phyloP scores from a whole-genome alignment of 192 early-diverging fungal species.

The Powellomyces hirtus region DNA sequence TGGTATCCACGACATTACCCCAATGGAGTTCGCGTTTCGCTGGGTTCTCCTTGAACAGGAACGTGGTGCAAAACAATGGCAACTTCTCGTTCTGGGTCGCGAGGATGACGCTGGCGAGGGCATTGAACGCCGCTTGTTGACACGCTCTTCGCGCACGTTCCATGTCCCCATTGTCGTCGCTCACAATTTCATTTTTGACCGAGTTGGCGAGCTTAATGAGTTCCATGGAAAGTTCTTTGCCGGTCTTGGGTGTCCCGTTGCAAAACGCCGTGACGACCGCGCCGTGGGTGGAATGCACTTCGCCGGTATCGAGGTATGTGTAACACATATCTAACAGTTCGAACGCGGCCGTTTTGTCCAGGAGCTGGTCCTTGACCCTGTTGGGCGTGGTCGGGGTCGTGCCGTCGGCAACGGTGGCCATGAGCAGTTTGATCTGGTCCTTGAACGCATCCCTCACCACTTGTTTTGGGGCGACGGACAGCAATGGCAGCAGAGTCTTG shows the following conservation, averaged over 20 bases:
- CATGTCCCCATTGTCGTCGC: neutral
- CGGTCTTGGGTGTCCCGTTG: neutral
- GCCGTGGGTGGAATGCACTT: slow-evolving; percentile 8
- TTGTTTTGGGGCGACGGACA: slow-evolving; percentile 40
- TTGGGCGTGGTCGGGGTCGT: neutral
- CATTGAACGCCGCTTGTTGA: slow-evolving; percentile 60
- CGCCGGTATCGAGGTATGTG: slow-evolving; percentile 4
- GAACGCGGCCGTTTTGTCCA: slow-evolving; percentile 44
- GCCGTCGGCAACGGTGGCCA: slow-evolving; percentile 42
- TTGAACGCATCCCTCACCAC: slow-evolving; percentile 52
- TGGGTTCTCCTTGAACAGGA: slow-evolving; percentile 59
- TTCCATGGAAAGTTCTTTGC: slow-evolving; percentile 15
- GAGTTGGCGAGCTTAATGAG: slow-evolving; percentile 18
- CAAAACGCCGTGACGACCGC: slow-evolving; percentile 1
- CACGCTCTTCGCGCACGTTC: slow-evolving; percentile 7
- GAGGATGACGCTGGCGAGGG: slow-evolving; percentile 50
- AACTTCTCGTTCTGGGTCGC: slow-evolving; percentile 48
- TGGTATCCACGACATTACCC: slow-evolving; percentile 22
- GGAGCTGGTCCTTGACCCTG: slow-evolving; percentile 25
- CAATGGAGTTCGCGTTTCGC: slow-evolving; percentile 13
- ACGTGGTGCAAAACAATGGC: slow-evolving; percentile 47
- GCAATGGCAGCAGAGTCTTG: slow-evolving; percentile 48
- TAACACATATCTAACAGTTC: slow-evolving; percentile 53
- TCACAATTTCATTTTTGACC: slow-evolving; percentile 13
- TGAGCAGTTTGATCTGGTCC: slow-evolving; percentile 48